Evolutionary conservation across 2,329 filamentous ascomycete species (phyloP), one percentile per base, ranked within the genome.

Genomic region (Fusarium acutatum): DNA sequence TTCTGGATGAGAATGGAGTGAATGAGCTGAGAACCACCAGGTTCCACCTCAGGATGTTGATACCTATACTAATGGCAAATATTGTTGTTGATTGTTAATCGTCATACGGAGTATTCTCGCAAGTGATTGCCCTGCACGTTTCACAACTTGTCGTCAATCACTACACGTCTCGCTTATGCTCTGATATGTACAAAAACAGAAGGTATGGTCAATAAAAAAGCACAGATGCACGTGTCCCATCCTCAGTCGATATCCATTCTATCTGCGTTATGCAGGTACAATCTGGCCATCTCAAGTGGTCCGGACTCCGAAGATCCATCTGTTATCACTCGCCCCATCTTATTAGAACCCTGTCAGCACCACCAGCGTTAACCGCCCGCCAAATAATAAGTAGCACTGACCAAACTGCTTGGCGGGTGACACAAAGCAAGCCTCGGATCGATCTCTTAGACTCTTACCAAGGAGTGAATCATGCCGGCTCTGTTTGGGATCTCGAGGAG

Each of bases 191-290:
- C 62, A 30, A 59, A 71, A 53, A 38, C 44, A 71, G 62, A 71
- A 71, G 68, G 60, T 62, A 58, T 30, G 38, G 50, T 47, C 34
- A 43, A 35, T 34, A 53, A 49, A 50, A 41, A 41, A 47, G 54
- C 34, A 37, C 46, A 38, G 47, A 30, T 60, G 69, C 67, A 73
- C 62, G 67, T 76, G 70, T 74, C 67, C 70, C 66, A 69, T 53
- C 58, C 53, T 52, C 66, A 66, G 62, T 52, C 32, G 59, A 60
- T 57, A 64, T 70, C 41, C 53, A 38, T 69, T 47, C 37, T 60
- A 63, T 73, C 67, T 68, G 63, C 75, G 57, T 69, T 30, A 74
- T 77, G 75, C 75, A 77, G 75, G 75, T 77, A 77, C 75, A 69
- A 77, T 77, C 75, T 77, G 56, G 64, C 73, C 71, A 71, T 76